phyloP scores from a whole-genome alignment of 495 filamentous ascomycete species.

The Hyaloscypha variabilis region DNA sequence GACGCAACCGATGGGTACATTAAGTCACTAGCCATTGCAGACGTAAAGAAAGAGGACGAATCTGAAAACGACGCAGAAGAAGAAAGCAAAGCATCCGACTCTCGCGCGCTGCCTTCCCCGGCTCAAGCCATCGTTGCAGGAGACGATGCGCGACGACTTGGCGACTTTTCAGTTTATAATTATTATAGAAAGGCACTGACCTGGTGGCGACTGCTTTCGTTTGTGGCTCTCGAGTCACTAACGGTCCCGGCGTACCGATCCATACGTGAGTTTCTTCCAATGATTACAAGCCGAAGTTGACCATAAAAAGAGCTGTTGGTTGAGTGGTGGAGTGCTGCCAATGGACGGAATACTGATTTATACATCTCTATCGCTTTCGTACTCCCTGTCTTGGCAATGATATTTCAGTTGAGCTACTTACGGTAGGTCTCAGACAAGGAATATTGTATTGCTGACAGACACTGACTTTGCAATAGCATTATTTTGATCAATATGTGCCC shows the following conservation, averaged over 20 bases:
- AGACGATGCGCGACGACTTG: conserved; percentile 8
- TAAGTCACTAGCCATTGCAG: neutral
- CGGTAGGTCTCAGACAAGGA: too few species aligned
- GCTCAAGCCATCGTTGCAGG: neutral
- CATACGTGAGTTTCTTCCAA: conserved; percentile 3
- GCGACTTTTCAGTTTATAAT: conserved; percentile 17
- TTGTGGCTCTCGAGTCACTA: neutral
- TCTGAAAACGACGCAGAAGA: neutral
- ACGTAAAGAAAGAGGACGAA: neutral
- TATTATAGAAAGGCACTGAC: conserved; percentile 15
- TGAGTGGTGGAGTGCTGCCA: conserved; percentile 36
- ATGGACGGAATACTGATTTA: conserved; percentile 26
- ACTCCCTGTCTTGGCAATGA: neutral
- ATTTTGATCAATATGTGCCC: too few species aligned
- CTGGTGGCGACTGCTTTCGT: neutral
- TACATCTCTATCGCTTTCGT: conserved; percentile 12
- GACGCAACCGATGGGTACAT: neutral
- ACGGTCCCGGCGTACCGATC: neutral
- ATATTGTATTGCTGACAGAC: too few species aligned
- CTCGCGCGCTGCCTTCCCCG: too few species aligned
- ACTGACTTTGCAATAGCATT: too few species aligned
- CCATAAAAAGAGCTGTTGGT: neutral
- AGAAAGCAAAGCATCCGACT: neutral
- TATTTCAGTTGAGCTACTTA: neutral
- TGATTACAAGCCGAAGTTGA: neutral